A percentile compares a stretch with the other conserved stretches of the same genome.
Conservation (phyloP, 495 filamentous ascomycete species). For the Usnea hakonensis region DNA sequence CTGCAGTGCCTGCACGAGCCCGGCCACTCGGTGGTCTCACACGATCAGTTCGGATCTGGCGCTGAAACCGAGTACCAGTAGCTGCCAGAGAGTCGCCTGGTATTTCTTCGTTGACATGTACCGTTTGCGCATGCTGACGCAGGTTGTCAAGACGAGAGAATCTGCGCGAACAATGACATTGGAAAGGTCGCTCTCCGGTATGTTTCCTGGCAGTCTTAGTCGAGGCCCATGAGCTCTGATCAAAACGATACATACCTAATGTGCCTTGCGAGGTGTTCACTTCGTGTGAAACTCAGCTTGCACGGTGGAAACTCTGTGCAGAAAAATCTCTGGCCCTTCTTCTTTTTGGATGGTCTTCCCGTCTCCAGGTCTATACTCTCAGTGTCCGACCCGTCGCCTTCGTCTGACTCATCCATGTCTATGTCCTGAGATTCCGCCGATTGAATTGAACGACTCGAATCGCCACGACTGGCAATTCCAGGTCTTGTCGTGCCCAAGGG, state of each 20-base stretch:
- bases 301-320: slow-evolving; percentile 97
- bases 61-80: slow-evolving; percentile 85
- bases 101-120: slow-evolving; percentile 96
- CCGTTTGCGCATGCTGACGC: slow-evolving; percentile 93
- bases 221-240: not conserved
- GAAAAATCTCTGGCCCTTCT: slow-evolving; percentile 94
- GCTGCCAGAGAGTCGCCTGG: slow-evolving; percentile 88
- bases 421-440: slow-evolving; percentile 66
- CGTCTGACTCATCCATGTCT: slow-evolving; percentile 70
- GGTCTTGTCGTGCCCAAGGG: slow-evolving; percentile 31
- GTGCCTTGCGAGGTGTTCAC: slow-evolving; percentile 90
- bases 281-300: slow-evolving; percentile 89
- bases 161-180: slow-evolving; percentile 89
- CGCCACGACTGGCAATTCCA: slow-evolving; percentile 42
- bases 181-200: slow-evolving; percentile 93
- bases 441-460: slow-evolving; percentile 54
- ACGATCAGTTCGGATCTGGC: slow-evolving; percentile 83
- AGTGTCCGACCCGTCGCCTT: slow-evolving; percentile 60
- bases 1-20: slow-evolving; percentile 64
- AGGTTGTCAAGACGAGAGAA: slow-evolving; percentile 98
- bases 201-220: slow-evolving; percentile 64
- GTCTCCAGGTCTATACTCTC: slow-evolving; percentile 64
- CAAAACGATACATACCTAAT: slow-evolving; percentile 56
- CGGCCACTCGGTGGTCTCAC: slow-evolving; percentile 65
- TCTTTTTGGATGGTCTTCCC: slow-evolving; percentile 71